These are phyloP conservation scores for Lasiosphaeria ovina DNA, from an alignment of 495 filamentous ascomycete species.

Conservation along the genomic window DNA sequence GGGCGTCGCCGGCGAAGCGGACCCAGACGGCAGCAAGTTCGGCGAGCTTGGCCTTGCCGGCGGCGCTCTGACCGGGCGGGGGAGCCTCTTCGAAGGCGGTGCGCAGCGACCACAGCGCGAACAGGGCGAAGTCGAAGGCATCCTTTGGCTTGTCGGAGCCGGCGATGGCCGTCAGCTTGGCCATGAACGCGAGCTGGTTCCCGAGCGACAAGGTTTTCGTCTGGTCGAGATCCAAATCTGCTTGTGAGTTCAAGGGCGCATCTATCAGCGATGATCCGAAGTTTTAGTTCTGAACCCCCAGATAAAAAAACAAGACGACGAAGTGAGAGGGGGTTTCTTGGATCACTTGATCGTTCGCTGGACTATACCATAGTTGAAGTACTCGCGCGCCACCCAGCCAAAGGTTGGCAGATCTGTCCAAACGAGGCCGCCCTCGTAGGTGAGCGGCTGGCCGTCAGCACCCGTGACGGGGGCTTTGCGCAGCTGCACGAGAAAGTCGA, in stretches of 20 bases:
- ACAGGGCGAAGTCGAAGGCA: slow-evolving; percentile 19
- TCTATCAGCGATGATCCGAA: too few species aligned
- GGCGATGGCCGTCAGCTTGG: slow-evolving; percentile 18
- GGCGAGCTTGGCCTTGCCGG: slow-evolving; percentile 5
- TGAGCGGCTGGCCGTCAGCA: slow-evolving; percentile 2
- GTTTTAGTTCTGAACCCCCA: too few species aligned
- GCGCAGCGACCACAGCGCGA: slow-evolving; percentile 18
- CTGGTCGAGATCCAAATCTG: not conserved
- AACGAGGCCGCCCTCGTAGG: slow-evolving; percentile 2
- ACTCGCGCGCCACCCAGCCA: slow-evolving; percentile 12
- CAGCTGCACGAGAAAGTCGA: slow-evolving; percentile 15
- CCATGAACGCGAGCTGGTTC: slow-evolving; percentile 20
- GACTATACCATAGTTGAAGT: slow-evolving; percentile 20
- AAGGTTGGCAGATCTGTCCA: slow-evolving; percentile 18
- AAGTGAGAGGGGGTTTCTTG: too few species aligned
- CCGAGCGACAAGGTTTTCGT: slow-evolving; percentile 10
- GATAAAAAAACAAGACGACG: too few species aligned
- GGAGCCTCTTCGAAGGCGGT: slow-evolving; percentile 20
- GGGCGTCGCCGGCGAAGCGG: slow-evolving; percentile 10
- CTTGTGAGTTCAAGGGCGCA: too few species aligned
- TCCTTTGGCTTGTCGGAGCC: slow-evolving; percentile 4
- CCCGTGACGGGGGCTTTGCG: not conserved
- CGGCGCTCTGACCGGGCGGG: not conserved
- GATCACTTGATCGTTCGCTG: too few species aligned
- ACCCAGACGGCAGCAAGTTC: slow-evolving; percentile 26